Evolutionary conservation across 768 basidiomycete species (phyloP), one percentile per base, ranked within the genome.

Genomic region (Trichaptum fuscoviolaceum): DNA sequence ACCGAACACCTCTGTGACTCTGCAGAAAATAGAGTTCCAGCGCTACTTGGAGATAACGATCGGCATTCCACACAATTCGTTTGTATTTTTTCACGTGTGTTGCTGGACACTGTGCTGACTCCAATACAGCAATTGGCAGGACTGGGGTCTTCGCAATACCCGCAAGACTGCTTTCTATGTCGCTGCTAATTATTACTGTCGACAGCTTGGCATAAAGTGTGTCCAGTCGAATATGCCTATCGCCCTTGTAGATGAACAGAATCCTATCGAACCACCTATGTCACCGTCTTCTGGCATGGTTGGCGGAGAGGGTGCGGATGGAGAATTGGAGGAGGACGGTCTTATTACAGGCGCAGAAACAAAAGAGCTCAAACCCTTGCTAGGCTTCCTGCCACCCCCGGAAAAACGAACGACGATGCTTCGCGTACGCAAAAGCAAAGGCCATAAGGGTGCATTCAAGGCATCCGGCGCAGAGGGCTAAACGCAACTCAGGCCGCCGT

Each of bases 81-180:
- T 70, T 57, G 81, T 79, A 20, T 57, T 58, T 35, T 36, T 20
- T 23, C 57, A 35, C 42, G 3, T 63, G 23, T 27, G 30, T 59
- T 24, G 20, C 8, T 58, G 27, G 8, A 57, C 42, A 24, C 27
- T 20, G 12, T 34, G 36, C n/a, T 63, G 10, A 52, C 42, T 52
- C 42, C 5, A 12, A 57, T 73, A 74, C 72, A 79, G 84, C 77
- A 81, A 77, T 25, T 82, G 80, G 80, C 79, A 82, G 70, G 85
- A 87, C 74, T 93, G 90, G 90, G 83, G 84, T 26, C 76, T 88
- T 27, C 83, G 82, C 23, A 79, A 78, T 68, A 75, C 82, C 12
- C 84, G 90, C 61, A 86, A 84, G 72, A 93, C 91, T 0, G 88
- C 91, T 2, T 93, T 93, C 79, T 85, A 91, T 72, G 89, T 89